Evolutionary conservation across 306 rosid species (phyloP).

Genomic region (Gastrolobium bilobum): DNA sequence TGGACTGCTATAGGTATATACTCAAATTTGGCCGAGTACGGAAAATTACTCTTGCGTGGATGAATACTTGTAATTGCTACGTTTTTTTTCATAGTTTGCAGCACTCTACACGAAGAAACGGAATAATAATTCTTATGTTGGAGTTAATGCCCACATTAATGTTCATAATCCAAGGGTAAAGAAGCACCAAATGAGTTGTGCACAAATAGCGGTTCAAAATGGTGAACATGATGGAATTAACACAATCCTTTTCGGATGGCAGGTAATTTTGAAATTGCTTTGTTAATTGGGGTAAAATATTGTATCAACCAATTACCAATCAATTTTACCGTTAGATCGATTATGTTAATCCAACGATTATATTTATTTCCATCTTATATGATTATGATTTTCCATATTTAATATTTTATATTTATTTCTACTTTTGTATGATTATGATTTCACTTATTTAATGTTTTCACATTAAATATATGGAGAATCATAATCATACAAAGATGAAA

Average conservation of each 20-base stretch:
- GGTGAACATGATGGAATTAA: neutral
- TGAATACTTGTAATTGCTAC: neutral
- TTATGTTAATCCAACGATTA: too few species aligned
- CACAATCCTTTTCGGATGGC: slow-evolving; percentile 29
- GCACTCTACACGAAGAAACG: neutral
- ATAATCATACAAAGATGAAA: too few species aligned
- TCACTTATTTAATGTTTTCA: too few species aligned
- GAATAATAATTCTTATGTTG: neutral
- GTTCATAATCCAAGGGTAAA: slow-evolving; percentile 3
- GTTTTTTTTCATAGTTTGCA: slow-evolving; percentile 28
- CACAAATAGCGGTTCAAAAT: neutral
- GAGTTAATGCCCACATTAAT: slow-evolving; percentile 4
- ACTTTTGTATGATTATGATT: too few species aligned
- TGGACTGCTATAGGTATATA: neutral
- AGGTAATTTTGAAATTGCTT: slow-evolving; percentile 7
- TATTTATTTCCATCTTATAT: too few species aligned
- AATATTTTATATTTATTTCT: too few species aligned
- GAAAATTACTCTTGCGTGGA: neutral
- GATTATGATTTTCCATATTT: too few species aligned
- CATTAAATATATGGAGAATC: too few species aligned
- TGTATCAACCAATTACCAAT: too few species aligned
- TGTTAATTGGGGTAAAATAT: too few species aligned
- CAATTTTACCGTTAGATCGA: too few species aligned
- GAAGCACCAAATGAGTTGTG: slow-evolving; percentile 20
- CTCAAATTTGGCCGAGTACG: neutral